These are phyloP conservation scores for Tuber aestivum DNA, from an alignment of 495 filamentous ascomycete species.

Conservation along the genomic window DNA sequence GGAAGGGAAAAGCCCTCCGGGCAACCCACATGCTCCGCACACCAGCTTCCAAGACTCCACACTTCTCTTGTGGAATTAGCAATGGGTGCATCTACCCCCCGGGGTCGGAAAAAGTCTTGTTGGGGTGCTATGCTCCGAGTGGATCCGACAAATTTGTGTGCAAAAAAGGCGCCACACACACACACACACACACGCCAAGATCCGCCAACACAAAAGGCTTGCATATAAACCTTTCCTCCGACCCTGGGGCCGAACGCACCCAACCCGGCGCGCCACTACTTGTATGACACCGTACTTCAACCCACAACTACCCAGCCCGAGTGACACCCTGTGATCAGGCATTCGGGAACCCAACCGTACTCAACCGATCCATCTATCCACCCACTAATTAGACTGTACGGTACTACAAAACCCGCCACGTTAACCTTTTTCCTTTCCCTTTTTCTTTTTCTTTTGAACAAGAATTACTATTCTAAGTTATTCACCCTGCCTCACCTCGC, in stretches of 20 bases:
- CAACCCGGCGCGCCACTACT: neutral
- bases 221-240: neutral
- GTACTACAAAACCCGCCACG: neutral
- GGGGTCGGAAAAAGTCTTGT: too few relatives aligned
- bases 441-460: neutral
- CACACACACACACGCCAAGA: neutral
- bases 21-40: too few relatives aligned
- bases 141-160: neutral
- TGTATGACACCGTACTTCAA: neutral
- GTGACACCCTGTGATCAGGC: neutral
- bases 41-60: too few relatives aligned
- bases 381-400: too few relatives aligned
- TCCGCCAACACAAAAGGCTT: neutral
- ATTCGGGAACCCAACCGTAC: neutral
- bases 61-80: too few relatives aligned
- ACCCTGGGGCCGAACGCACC: neutral
- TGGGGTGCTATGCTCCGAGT: too few relatives aligned
- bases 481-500: neutral
- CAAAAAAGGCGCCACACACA: neutral
- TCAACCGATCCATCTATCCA: too few relatives aligned
- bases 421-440: neutral
- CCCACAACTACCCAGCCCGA: neutral
- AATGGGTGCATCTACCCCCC: too few relatives aligned
- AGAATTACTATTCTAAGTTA: neutral
- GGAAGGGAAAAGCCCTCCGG: too few relatives aligned